A percentile compares a stretch with the other conserved stretches of the same genome.
Evolutionary conservation across 441 rosid genomes (phyloP).

Genomic region (Brassica hybrid): DNA sequence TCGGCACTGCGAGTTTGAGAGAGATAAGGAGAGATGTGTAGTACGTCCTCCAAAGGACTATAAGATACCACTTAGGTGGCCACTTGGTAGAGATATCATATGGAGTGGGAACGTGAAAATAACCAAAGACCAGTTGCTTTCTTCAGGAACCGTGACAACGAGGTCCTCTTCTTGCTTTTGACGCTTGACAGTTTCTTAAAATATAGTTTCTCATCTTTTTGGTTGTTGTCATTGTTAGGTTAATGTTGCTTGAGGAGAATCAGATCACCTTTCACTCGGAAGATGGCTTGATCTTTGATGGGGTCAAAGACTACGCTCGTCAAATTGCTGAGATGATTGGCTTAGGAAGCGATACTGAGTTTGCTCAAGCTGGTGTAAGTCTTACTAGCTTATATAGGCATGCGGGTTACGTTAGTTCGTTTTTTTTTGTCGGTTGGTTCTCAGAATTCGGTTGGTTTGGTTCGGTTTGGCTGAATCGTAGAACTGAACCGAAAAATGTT

Average conservation of each 20-base stretch:
- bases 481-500: too few species aligned
- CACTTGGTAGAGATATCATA: slow-evolving; percentile 90
- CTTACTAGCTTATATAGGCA: slow-evolving; percentile 1
- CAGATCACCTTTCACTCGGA: slow-evolving; percentile 96
- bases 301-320: slow-evolving; percentile 94
- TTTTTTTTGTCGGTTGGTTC: too few species aligned
- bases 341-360: slow-evolving; percentile 87
- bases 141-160: slow-evolving; percentile 95
- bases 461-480: too few species aligned
- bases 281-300: slow-evolving; percentile 82
- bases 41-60: slow-evolving; percentile 96
- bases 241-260: slow-evolving; percentile 94
- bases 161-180: slow-evolving; percentile 47
- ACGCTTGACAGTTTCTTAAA: background rate
- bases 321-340: slow-evolving; percentile 98
- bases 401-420: too few species aligned
- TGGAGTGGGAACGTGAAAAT: slow-evolving; percentile 96
- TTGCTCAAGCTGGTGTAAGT: slow-evolving; percentile 94
- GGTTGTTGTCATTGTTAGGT: slow-evolving; percentile 48
- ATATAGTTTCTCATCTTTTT: background rate
- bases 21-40: slow-evolving; percentile 60
- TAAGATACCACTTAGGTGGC: slow-evolving; percentile 94
- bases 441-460: too few species aligned
- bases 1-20: slow-evolving; percentile 81
- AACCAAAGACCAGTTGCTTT: slow-evolving; percentile 93